Conservation (phyloP, 495 filamentous ascomycete genomes). For the Hypoxylon lenormandii region DNA sequence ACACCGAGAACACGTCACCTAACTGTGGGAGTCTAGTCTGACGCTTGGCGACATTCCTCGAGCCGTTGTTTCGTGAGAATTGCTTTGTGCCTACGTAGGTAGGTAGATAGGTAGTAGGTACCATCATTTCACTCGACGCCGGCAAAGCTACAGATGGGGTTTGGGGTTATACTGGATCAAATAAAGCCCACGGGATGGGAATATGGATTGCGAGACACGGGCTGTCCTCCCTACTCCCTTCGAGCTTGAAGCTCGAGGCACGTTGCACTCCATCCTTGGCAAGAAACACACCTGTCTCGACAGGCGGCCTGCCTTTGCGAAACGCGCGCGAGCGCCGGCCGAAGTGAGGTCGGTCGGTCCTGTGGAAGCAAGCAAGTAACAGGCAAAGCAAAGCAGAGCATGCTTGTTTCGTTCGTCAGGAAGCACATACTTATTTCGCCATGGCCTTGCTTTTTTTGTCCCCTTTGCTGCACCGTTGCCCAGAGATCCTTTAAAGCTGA, state of each 20-base stretch:
- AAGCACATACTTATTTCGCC: constrained; percentile 22
- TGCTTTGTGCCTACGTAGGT: no score
- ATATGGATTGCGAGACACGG: constrained; percentile 36
- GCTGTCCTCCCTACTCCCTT: background rate
- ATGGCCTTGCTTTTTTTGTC: background rate
- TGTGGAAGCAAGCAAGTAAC: no score
- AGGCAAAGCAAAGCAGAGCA: no score
- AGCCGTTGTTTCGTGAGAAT: constrained; percentile 12
- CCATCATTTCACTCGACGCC: constrained; percentile 11
- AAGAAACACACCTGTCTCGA: constrained; percentile 35
- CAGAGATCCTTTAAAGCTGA: constrained; percentile 35
- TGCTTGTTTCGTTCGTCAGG: constrained; percentile 22
- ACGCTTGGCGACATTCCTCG: constrained; percentile 41
- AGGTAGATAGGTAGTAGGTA: no score
- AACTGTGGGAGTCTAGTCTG: constrained; percentile 8
- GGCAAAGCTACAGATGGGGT: background rate
- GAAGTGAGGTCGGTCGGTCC: constrained; percentile 5
- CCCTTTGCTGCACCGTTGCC: constrained; percentile 29
- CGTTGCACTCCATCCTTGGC: constrained; percentile 43
- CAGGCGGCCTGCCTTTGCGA: constrained; percentile 18
- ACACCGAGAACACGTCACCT: constrained; percentile 42
- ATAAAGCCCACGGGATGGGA: constrained; percentile 14
- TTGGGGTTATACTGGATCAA: constrained; percentile 13
- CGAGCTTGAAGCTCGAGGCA: constrained; percentile 14
- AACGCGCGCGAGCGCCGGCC: constrained; percentile 18